Conservation (phyloP, 1,284 basidiomycete species). For the Athelia psychrophila region DNA sequence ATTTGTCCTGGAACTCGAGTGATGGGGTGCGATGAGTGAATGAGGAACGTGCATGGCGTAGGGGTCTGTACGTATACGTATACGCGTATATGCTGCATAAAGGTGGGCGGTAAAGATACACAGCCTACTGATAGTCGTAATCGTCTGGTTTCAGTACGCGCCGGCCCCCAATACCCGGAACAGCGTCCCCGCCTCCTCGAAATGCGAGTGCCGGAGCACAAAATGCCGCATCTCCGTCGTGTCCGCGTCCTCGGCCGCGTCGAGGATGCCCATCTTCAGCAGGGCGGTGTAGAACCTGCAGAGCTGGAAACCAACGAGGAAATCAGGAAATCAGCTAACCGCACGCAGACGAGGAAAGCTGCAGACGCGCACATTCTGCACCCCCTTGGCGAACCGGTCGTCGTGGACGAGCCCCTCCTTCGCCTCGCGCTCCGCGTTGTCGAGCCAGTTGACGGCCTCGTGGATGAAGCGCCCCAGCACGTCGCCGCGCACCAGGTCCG, state of each 20-base stretch:
- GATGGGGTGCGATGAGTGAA: too few species aligned
- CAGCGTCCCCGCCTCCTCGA: conserved; percentile 70
- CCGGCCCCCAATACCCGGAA: conserved; percentile 51
- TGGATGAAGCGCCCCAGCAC: conserved; percentile 68
- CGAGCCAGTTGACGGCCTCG: conserved; percentile 63
- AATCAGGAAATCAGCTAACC: neutral
- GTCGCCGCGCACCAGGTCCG: conserved; percentile 58
- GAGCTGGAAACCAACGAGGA: conserved; percentile 39
- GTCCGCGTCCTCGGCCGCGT: conserved; percentile 58
- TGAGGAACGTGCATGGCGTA: too few species aligned
- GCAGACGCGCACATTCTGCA: conserved; percentile 57
- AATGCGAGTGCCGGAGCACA: conserved; percentile 61
- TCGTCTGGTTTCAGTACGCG: neutral
- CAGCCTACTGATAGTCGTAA: too few species aligned
- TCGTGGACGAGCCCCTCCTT: conserved; percentile 62
- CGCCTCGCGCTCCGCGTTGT: conserved; percentile 61
- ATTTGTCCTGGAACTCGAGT: too few species aligned
- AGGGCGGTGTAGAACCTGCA: conserved; percentile 75
- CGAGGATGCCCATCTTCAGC: conserved; percentile 60
- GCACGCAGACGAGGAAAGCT: conserved; percentile 5
- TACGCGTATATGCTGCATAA: too few species aligned
- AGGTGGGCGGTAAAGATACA: too few species aligned
- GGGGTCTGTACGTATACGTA: too few species aligned
- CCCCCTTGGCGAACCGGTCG: conserved; percentile 66
- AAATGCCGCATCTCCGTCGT: conserved; percentile 74